Evolutionary conservation across 169 alveolate genomes (phyloP).

Genomic region (Theileria equi): DNA sequence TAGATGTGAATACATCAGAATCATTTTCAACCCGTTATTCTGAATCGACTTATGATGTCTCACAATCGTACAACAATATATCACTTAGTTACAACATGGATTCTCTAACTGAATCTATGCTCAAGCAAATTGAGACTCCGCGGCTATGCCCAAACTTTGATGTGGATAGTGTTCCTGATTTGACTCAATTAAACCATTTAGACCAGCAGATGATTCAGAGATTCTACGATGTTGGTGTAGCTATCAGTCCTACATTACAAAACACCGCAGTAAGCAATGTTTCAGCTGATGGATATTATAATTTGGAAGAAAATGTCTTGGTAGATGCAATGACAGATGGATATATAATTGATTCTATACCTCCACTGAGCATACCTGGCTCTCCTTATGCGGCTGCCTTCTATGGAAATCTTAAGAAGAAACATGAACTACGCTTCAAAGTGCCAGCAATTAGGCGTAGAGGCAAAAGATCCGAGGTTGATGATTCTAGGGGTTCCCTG

Average conservation of each 20-base stretch:
- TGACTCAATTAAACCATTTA: background rate
- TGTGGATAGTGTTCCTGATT: background rate
- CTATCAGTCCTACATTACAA: background rate
- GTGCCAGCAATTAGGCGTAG: too few relatives aligned
- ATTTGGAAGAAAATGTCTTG: background rate
- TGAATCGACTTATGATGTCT: constrained; percentile 12
- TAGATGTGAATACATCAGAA: too few relatives aligned
- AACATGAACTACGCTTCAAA: too few relatives aligned
- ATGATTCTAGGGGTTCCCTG: too few relatives aligned
- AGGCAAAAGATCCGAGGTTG: too few relatives aligned
- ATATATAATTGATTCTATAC: too few relatives aligned
- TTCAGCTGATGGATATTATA: background rate
- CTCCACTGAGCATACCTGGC: too few relatives aligned
- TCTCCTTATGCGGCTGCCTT: too few relatives aligned
- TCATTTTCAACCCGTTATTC: constrained; percentile 31
- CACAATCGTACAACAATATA: background rate
- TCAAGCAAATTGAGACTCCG: constrained; percentile 65
- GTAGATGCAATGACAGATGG: background rate
- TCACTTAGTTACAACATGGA: constrained; percentile 25
- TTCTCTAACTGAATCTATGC: constrained; percentile 39
- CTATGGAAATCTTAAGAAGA: too few relatives aligned
- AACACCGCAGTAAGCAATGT: too few relatives aligned
- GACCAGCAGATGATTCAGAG: constrained; percentile 31
- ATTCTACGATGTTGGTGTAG: constrained; percentile 35
- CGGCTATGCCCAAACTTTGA: constrained; percentile 1